These are phyloP conservation scores for Leccinum griseonigrum DNA, from an alignment of 1,284 basidiomycete genomes.

Conservation along the genomic window DNA sequence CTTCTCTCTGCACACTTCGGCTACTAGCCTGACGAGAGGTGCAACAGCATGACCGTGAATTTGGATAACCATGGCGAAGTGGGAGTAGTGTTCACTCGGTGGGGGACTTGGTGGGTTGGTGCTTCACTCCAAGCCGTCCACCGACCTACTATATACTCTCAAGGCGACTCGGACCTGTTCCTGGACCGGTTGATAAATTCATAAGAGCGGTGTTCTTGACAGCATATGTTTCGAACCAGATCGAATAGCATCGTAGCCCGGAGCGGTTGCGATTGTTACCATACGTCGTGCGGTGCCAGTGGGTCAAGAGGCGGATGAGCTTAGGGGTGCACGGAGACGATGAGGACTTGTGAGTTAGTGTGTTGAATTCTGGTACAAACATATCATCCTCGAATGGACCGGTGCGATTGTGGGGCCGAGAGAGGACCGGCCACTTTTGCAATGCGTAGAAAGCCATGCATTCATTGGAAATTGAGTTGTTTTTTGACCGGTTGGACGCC, in stretches of 20 bases:
- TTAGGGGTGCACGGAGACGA: not conserved
- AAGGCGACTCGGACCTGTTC: not conserved
- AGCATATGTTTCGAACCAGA: not conserved
- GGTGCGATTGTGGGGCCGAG: not conserved
- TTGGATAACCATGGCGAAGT: constrained; percentile 23
- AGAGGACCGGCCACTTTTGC: too few relatives aligned
- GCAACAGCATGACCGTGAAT: constrained; percentile 22
- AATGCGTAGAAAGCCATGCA: not conserved
- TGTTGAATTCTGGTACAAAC: not conserved
- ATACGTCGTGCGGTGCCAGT: not conserved
- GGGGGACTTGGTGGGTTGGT: not conserved
- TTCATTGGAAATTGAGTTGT: not conserved
- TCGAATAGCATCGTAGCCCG: not conserved
- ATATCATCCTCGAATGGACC: not conserved
- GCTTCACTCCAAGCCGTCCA: not conserved
- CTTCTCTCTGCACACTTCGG: constrained; percentile 34
- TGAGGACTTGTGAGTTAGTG: not conserved
- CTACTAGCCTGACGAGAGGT: constrained; percentile 23
- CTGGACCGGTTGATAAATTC: not conserved
- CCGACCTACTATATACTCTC: constrained; percentile 8
- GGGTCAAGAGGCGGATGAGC: too few relatives aligned
- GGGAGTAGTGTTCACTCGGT: not conserved
- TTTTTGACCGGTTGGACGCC: not conserved
- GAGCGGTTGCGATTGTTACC: not conserved
- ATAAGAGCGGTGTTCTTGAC: constrained; percentile 5